Base-by-base conservation (phyloP, 352 stramenopile genomes). In the Globisporangium acanthophoron region DNA sequence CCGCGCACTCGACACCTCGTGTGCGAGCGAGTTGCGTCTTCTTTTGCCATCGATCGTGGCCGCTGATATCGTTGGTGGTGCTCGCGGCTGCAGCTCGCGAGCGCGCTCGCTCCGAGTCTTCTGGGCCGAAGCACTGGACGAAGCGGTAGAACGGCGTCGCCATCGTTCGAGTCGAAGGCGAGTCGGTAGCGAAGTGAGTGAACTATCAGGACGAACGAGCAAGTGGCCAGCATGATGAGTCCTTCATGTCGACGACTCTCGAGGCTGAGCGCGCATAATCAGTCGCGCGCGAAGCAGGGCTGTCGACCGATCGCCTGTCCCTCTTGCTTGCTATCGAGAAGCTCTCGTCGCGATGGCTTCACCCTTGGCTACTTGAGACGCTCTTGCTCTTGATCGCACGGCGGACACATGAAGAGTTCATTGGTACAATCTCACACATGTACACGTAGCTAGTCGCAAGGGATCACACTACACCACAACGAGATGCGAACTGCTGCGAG, bases 81-180 rank as follows among this genome's bases (percentile, higher is more conserved):
- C 4, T 33, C 8, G 5, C 48, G 2, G 48, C 46, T 11, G 48
- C 3, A 20, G 35, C 51, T 37, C n/a, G 37, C 21, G 51, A 21
- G 33, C 33, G 51, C 35, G 51, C 8, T 5, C 13, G 21, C 11
- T 33, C 33, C 12, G 51, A 45, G 51, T 56, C 51, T 45, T 56
- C 40, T 18, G 51, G 35, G 11, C 51, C 51, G 21, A 45, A 45
- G 35, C 33, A 56, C 51, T 47, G 37, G 40, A 56, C 51, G 51
- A 56, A 56, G 51, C 51, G 37, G 37, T 56, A 47, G 51, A 56
- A 47, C n/a, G 35, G 35, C n/a, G 20, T 31, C 11, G 51, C 51
- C 51, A 56, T 56, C 9, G 45, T 49, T 49, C 6, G 44, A 29
- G 21, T 29, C 20, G 31, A 20, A 31, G 11, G 45, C 8, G 45